Evolutionary conservation across 345 rosid genomes (phyloP).

Genomic region (Conringia planisiliqua): DNA sequence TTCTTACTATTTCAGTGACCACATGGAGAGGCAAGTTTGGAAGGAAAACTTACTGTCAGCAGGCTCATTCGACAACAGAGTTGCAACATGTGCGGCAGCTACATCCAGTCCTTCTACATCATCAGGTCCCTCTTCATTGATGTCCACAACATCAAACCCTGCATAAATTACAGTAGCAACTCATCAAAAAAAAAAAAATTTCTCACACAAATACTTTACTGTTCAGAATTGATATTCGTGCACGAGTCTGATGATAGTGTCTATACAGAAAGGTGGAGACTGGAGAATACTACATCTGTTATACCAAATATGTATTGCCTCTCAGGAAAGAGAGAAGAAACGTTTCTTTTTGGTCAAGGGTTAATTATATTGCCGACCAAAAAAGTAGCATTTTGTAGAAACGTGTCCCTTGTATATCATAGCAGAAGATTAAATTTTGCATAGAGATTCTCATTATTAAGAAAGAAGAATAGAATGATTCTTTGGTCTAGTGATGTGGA

Average conservation of each 20-base stretch:
- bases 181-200: background rate
- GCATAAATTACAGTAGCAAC: conserved; percentile 20
- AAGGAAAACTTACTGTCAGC: conserved; percentile 69
- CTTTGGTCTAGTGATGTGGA: background rate
- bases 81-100: conserved; percentile 91
- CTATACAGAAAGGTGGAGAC: background rate
- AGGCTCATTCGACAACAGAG: conserved; percentile 85
- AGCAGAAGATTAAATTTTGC: background rate
- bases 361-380: background rate
- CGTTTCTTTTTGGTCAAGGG: background rate
- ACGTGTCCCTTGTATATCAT: background rate
- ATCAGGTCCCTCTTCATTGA: conserved; percentile 82
- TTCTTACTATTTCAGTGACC: background rate
- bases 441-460: background rate
- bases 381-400: background rate
- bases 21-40: background rate
- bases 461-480: background rate
- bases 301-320: background rate
- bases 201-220: background rate
- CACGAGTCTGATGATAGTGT: background rate
- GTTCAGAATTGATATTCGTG: background rate
- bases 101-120: conserved; percentile 88
- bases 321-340: background rate
- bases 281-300: background rate
- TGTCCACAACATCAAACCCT: conserved; percentile 95